These are phyloP conservation scores for Cyberlindnera bimundalis DNA, from an alignment of 805 yeast genomes.

Conservation along the genomic window DNA sequence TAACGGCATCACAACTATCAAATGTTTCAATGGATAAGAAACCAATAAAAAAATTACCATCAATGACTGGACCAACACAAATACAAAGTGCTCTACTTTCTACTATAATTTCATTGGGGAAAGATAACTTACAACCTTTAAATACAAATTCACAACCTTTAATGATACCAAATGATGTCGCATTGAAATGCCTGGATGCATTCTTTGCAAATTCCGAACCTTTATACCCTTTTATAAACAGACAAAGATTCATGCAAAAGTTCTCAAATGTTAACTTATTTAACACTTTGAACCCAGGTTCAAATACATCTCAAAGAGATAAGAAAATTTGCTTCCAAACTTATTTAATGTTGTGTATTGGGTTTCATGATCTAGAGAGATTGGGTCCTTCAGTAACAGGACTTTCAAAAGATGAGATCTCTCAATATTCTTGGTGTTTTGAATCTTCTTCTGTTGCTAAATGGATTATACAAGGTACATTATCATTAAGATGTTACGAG, in stretches of 20 bases:
- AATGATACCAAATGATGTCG: constrained; percentile 17
- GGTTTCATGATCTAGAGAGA: constrained; percentile 20
- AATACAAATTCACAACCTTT: constrained; percentile 10
- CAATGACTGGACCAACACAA: constrained; percentile 7
- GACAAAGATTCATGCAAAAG: constrained; percentile 11
- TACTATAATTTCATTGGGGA: constrained; percentile 23
- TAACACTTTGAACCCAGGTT: constrained; percentile 17
- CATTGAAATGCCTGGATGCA: constrained; percentile 16
- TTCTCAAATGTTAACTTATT: constrained; percentile 16
- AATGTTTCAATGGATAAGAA: constrained; percentile 5
- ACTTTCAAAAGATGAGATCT: constrained; percentile 13
- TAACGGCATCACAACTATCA: constrained; percentile 9
- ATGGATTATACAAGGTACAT: constrained; percentile 15
- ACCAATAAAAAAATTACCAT: not conserved
- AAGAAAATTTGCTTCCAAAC: constrained; percentile 17
- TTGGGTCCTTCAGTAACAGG: constrained; percentile 4
- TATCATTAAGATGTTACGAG: constrained; percentile 39
- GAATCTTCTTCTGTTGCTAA: constrained; percentile 5
- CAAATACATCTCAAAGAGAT: constrained; percentile 5
- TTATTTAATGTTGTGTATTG: constrained; percentile 19
- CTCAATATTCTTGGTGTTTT: constrained; percentile 12
- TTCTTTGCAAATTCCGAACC: constrained; percentile 18
- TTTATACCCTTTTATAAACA: constrained; percentile 22
- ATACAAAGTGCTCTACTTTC: constrained; percentile 24
- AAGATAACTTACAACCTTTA: constrained; percentile 12